These are phyloP conservation scores for Boletus rufocinnamomeus DNA, from an alignment of 768 basidiomycete genomes.

Conservation along the genomic window DNA sequence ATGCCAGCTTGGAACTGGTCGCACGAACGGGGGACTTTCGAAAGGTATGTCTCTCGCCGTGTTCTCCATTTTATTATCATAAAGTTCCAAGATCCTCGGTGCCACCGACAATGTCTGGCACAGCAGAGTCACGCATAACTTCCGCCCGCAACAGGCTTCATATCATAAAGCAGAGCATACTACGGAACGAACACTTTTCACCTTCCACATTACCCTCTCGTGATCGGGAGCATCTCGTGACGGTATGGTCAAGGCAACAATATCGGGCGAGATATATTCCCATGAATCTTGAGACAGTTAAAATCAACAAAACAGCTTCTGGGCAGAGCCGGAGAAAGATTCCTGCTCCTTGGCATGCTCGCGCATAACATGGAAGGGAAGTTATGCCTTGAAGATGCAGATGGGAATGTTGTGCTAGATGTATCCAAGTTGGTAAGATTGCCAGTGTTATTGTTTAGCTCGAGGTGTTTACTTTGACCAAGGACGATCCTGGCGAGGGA, in stretches of 20 bases:
- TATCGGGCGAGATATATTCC: conserved; percentile 18
- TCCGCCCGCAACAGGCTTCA: conserved; percentile 84
- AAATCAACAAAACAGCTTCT: conserved; percentile 95
- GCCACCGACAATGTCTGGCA: conserved; percentile 72
- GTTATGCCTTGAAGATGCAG: conserved; percentile 89
- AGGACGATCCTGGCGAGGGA: conserved; percentile 92
- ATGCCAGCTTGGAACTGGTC: conserved; percentile 97
- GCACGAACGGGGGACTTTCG: conserved; percentile 80
- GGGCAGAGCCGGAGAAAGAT: conserved; percentile 85
- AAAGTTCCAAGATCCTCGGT: conserved; percentile 41
- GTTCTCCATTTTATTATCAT: conserved; percentile 7
- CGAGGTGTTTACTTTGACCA: conserved; percentile 19
- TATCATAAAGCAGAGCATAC: conserved; percentile 89
- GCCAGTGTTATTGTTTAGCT: neutral
- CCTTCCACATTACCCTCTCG: conserved; percentile 91
- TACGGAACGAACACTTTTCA: conserved; percentile 97
- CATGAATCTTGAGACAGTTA: conserved; percentile 50
- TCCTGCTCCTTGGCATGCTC: conserved; percentile 93
- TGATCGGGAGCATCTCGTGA: conserved; percentile 85
- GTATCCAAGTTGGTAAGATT: conserved; percentile 74
- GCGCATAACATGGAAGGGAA: conserved; percentile 87
- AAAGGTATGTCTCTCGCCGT: conserved; percentile 55
- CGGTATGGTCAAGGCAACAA: conserved; percentile 50
- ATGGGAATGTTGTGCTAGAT: conserved; percentile 87
- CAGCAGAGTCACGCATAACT: conserved; percentile 77